Evolutionary conservation across 2,329 filamentous ascomycete species (phyloP), one percentile per base, ranked within the genome.

Genomic region (Ophioceras dolichostomum): DNA sequence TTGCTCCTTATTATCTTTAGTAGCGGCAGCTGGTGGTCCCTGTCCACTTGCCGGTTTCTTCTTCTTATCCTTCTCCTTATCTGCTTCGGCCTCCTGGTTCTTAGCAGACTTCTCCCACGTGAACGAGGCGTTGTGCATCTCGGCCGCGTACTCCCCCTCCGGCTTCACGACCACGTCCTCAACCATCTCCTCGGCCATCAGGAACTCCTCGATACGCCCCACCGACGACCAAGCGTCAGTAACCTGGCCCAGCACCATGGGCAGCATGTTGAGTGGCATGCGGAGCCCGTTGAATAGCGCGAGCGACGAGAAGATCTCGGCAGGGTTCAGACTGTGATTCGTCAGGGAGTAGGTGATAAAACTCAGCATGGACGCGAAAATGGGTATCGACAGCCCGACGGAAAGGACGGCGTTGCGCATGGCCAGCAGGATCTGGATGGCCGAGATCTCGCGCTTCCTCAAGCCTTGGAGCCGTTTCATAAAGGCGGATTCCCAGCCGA

Each of bases 81-180:
- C 75, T 64, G 43, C 73, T 1, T 52, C 52, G 3, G 57, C 66
- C 45, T 66, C 69, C 3, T 75, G 69, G 2, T 70, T 75, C 38
- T 69, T 55, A n/a, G n/a, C n/a, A n/a, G n/a, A n/a, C n/a, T n/a
- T n/a, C 59, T 96, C 89, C 89, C 88, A 96, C 0, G 86, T 94
- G 52, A 95, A 96, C 19, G 74, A 75, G 1, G 83, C 86, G 43
- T 77, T 51, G 28, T 72, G 66, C 46, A 95, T 62, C 43, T 83
- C 76, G 16, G 95, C 70, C 0, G 86, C 81, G 41, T 79, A 68
- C 18, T 83, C 69, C 10, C 71, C 65, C 2, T 81, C 72, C 21
- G 61, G 52, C 32, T 73, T 60, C 36, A 64, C 48, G 3, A 67
- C 59, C 6, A 80, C 73, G 16, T 83, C 76, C 31, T 94, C 86